Percentiles rank a stretch among this genome's conserved stretches.
phyloP scores from a whole-genome alignment of 2,329 filamentous ascomycete species.

The Knoxdaviesia capensis region DNA sequence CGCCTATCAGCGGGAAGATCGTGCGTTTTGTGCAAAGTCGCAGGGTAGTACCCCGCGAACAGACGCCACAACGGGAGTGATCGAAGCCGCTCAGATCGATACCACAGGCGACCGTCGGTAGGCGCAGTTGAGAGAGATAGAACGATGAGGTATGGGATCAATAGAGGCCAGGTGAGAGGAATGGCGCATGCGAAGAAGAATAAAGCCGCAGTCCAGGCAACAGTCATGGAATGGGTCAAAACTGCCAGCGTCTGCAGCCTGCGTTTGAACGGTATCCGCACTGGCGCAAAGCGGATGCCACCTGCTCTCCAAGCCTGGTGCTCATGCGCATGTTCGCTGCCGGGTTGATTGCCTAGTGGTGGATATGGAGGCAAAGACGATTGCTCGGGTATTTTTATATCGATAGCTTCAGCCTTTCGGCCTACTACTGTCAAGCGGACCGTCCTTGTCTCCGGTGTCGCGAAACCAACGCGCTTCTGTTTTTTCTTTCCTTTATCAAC shows the following conservation, averaged over 20 bases:
- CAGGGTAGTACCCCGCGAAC: conserved; percentile 86
- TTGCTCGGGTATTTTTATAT: no score
- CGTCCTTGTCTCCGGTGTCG: no score
- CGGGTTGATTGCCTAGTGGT: no score
- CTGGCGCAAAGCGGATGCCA: conserved; percentile 66
- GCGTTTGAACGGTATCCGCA: conserved; percentile 50
- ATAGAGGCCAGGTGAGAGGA: conserved; percentile 71
- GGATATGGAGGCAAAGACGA: no score
- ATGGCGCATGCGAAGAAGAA: conserved; percentile 89
- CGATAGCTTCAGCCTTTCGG: no score
- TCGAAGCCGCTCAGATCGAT: conserved; percentile 57
- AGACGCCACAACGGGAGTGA: conserved; percentile 62
- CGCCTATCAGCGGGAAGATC: conserved; percentile 63
- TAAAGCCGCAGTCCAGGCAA: conserved; percentile 48
- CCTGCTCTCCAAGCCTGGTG: conserved; percentile 16
- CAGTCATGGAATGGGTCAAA: conserved; percentile 50
- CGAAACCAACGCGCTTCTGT: no score
- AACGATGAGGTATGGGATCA: conserved; percentile 62
- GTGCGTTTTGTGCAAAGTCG: conserved; percentile 66
- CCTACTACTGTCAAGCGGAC: no score
- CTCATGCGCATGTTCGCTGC: conserved; percentile 6
- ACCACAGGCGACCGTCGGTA: conserved; percentile 52
- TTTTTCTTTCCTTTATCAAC: no score
- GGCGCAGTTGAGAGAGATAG: conserved; percentile 62
- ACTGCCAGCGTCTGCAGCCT: conserved; percentile 64